Conservation (phyloP, 768 basidiomycete genomes). For the Infundibulicybe gibba region DNA sequence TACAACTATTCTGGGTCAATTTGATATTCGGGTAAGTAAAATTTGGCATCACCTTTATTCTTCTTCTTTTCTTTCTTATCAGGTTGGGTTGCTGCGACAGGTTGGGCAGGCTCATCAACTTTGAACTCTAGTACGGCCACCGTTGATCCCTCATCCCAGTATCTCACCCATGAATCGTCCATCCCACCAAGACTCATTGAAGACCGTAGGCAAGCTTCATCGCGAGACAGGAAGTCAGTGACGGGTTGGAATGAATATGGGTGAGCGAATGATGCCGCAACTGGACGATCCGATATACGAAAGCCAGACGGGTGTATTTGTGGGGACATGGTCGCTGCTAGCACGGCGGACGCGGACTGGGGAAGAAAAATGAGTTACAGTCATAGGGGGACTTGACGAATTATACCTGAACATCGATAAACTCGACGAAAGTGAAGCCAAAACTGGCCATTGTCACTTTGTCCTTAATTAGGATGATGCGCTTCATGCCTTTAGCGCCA, state of each 20-base stretch:
- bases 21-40: neutral
- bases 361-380: neutral
- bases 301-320: slow-evolving; percentile 91
- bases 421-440: slow-evolving; percentile 94
- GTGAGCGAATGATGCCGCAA: slow-evolving; percentile 92
- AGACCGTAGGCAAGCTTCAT: slow-evolving; percentile 72
- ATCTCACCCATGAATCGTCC: slow-evolving; percentile 74
- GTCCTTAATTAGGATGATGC: slow-evolving; percentile 89
- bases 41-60: slow-evolving; percentile 37
- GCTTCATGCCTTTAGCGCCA: slow-evolving; percentile 82
- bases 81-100: slow-evolving; percentile 30
- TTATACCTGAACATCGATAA: slow-evolving; percentile 73
- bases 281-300: slow-evolving; percentile 83
- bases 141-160: slow-evolving; percentile 90
- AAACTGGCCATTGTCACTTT: slow-evolving; percentile 83
- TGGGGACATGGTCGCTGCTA: slow-evolving; percentile 85
- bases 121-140: slow-evolving; percentile 76
- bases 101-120: slow-evolving; percentile 55
- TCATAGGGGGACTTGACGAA: neutral
- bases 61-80: slow-evolving; percentile 67
- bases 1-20: slow-evolving; percentile 12
- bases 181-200: slow-evolving; percentile 67
- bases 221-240: slow-evolving; percentile 67
- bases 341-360: slow-evolving; percentile 78
- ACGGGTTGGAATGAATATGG: slow-evolving; percentile 86